These are phyloP conservation scores for Oenanthe sinensis DNA, from an alignment of 129 eudicot species.

Conservation along the genomic window DNA sequence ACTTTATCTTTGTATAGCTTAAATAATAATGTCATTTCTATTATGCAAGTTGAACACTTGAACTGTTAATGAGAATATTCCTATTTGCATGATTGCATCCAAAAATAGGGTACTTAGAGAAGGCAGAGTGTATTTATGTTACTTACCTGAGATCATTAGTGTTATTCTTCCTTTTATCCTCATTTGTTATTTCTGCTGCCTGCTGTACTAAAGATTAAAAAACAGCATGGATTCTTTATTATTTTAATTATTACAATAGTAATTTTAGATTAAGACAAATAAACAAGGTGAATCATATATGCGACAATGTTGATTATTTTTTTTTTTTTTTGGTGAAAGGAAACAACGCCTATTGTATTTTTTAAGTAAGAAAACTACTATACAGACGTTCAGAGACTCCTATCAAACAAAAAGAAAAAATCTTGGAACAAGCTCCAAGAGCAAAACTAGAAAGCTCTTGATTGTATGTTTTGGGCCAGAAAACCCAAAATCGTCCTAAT, in stretches of 20 bases:
- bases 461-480: neutral
- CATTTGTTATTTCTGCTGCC: neutral
- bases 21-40: neutral
- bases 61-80: neutral
- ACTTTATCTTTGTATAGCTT: neutral
- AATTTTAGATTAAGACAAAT: neutral
- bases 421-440: neutral
- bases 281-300: neutral
- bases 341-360: neutral
- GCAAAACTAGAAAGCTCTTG: neutral
- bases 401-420: neutral
- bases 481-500: neutral
- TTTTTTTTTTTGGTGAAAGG: too few relatives aligned
- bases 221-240: neutral
- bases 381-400: neutral
- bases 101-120: neutral
- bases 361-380: neutral
- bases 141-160: neutral
- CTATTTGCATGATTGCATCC: neutral
- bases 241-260: neutral
- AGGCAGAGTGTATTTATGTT: neutral
- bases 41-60: neutral
- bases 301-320: neutral
- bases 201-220: neutral
- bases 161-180: neutral